Conservation (phyloP, 2,329 filamentous ascomycete genomes). For the Juglanconis oblonga region DNA sequence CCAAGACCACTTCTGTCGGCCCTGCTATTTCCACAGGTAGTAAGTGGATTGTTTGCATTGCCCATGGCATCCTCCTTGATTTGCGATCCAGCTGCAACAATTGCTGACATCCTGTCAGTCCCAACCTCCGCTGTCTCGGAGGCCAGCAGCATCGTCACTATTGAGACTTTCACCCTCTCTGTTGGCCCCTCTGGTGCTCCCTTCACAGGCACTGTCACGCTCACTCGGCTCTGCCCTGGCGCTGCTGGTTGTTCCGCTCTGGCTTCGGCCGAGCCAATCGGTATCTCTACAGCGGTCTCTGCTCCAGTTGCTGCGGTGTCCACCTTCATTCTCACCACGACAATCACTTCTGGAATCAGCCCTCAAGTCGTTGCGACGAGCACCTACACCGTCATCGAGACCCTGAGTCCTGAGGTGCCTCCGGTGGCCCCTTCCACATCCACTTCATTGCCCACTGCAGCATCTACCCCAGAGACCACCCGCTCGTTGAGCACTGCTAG, state of each 20-base stretch:
- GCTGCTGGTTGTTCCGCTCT: neutral
- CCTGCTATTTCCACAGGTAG: slow-evolving; percentile 7
- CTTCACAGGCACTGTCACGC: slow-evolving; percentile 19
- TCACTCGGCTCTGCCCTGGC: slow-evolving; percentile 10
- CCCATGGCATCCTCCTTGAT: slow-evolving; percentile 4
- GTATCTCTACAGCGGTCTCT: neutral
- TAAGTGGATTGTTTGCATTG: slow-evolving; percentile 3
- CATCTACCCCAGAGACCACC: neutral
- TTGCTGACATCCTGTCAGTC: neutral
- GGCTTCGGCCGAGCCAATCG: neutral
- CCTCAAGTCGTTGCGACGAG: slow-evolving; percentile 18
- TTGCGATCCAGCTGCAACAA: neutral
- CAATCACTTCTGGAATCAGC: slow-evolving; percentile 16
- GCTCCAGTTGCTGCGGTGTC: slow-evolving; percentile 11
- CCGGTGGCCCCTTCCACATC: neutral
- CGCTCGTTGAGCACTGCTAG: slow-evolving; percentile 21
- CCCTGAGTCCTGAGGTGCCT: neutral
- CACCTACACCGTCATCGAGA: slow-evolving; percentile 17
- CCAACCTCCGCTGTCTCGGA: neutral
- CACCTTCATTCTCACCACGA: slow-evolving; percentile 18
- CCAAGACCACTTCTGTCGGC: neutral
- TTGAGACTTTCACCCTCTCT: slow-evolving; percentile 11
- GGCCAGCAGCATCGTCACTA: neutral
- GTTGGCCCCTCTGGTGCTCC: slow-evolving; percentile 3
- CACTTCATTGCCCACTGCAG: neutral